Percentiles rank a stretch among this genome's conserved stretches.
Conservation (phyloP, 805 yeast species). For the Ogataea angusta region DNA sequence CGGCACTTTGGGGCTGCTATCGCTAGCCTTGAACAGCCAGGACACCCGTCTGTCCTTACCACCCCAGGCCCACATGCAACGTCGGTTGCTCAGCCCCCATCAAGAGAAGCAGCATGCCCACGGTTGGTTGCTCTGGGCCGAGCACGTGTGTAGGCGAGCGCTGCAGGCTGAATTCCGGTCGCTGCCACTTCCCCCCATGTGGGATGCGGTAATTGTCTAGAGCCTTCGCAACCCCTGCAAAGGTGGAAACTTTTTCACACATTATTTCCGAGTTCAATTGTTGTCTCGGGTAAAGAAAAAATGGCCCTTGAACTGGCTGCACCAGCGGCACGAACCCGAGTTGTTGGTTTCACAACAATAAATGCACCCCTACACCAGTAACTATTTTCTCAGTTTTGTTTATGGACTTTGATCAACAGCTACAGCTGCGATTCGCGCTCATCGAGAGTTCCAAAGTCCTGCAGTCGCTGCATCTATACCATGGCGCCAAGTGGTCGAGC, state of each 20-base stretch:
- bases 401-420: slow-evolving; percentile 30
- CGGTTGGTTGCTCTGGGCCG: neutral
- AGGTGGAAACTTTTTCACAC: neutral
- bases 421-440: slow-evolving; percentile 29
- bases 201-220: neutral
- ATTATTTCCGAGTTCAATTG: neutral
- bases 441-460: slow-evolving; percentile 43
- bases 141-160: neutral
- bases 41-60: too few species aligned
- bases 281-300: neutral
- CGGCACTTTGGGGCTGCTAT: neutral
- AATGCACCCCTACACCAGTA: slow-evolving; percentile 1
- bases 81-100: neutral
- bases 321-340: too few species aligned
- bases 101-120: neutral
- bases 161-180: neutral
- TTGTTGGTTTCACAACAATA: too few species aligned
- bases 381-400: neutral
- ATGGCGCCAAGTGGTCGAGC: slow-evolving; percentile 79
- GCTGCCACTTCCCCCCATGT: neutral
- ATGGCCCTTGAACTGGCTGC: too few species aligned
- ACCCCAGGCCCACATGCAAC: neutral
- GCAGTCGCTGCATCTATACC: slow-evolving; percentile 55
- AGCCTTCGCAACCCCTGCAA: neutral
- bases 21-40: too few species aligned